Conservation (phyloP, 352 stramenopile genomes). For the Globisporangium mamillatum region DNA sequence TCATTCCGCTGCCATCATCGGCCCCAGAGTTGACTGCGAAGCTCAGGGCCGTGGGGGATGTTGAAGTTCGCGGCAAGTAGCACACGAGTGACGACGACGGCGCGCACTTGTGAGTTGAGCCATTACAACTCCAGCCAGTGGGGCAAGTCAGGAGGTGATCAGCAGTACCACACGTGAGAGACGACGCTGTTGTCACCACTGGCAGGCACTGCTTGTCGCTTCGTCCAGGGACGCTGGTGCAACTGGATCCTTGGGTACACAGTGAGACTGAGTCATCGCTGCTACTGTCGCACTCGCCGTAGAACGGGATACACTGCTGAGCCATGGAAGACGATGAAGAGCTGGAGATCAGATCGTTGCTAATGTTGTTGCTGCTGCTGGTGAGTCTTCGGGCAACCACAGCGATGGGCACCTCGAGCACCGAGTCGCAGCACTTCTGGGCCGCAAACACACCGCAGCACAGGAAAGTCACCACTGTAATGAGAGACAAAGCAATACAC, state of each 20-base stretch:
- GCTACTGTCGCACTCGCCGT: constrained; percentile 22
- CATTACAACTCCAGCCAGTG: constrained; percentile 31
- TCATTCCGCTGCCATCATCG: constrained; percentile 16
- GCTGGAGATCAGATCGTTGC: not conserved
- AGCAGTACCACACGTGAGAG: constrained; percentile 8
- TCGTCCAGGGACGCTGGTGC: constrained; percentile 6
- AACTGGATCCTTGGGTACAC: constrained; percentile 38
- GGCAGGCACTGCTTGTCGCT: constrained; percentile 23
- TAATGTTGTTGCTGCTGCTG: not conserved
- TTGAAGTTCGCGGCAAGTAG: constrained; percentile 22
- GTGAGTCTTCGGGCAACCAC: constrained; percentile 11
- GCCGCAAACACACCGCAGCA: constrained; percentile 42
- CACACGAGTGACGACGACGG: constrained; percentile 35
- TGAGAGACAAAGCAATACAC: not conserved
- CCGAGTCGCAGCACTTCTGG: constrained; percentile 35
- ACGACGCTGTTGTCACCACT: constrained; percentile 5
- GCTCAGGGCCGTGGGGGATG: constrained; percentile 10
- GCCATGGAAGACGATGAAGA: not conserved
- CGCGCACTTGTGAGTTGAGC: constrained; percentile 19
- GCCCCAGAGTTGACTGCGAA: constrained; percentile 19
- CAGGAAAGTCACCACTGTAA: constrained; percentile 38
- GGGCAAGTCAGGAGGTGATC: constrained; percentile 20
- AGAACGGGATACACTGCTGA: constrained; percentile 25
- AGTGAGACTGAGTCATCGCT: constrained; percentile 7
- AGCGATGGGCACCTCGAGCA: constrained; percentile 17